These are phyloP conservation scores for Sclerotinia nivalis DNA, from an alignment of 2,329 filamentous ascomycete species.

Conservation along the genomic window DNA sequence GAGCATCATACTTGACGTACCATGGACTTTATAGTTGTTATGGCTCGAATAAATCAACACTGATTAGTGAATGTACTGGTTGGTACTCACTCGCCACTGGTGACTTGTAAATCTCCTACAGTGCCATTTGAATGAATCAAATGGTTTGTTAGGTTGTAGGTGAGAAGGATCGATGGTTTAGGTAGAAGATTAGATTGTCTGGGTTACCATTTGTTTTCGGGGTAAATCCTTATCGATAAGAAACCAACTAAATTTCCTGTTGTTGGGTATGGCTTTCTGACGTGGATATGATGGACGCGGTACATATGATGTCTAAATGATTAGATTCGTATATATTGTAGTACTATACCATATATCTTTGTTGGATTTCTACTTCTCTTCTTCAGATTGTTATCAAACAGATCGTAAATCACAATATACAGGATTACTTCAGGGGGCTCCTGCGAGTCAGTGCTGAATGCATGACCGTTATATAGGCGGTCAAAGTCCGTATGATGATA, in stretches of 20 bases:
- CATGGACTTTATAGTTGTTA: neutral
- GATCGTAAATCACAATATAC: neutral
- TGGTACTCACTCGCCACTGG: neutral
- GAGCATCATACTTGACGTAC: conserved; percentile 20
- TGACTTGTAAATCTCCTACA: neutral
- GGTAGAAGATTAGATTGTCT: conserved; percentile 11
- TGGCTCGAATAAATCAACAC: neutral
- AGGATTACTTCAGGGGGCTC: neutral
- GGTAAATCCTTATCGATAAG: conserved; percentile 24
- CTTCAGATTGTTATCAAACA: neutral
- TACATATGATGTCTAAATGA: conserved; percentile 2
- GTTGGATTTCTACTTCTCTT: neutral
- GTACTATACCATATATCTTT: neutral
- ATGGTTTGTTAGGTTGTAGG: neutral
- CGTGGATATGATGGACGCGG: conserved; percentile 3
- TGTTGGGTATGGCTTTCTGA: conserved; percentile 5
- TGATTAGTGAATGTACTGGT: neutral
- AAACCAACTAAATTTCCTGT: neutral
- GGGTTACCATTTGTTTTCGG: conserved; percentile 8
- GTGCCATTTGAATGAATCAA: conserved; percentile 11
- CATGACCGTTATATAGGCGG: conserved; percentile 5
- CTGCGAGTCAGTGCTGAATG: neutral
- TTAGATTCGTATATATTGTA: neutral
- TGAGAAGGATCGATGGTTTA: conserved; percentile 9
- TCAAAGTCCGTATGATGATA: neutral